Base-by-base conservation (phyloP, 2,329 filamentous ascomycete species). In the Didymella pinodella region DNA sequence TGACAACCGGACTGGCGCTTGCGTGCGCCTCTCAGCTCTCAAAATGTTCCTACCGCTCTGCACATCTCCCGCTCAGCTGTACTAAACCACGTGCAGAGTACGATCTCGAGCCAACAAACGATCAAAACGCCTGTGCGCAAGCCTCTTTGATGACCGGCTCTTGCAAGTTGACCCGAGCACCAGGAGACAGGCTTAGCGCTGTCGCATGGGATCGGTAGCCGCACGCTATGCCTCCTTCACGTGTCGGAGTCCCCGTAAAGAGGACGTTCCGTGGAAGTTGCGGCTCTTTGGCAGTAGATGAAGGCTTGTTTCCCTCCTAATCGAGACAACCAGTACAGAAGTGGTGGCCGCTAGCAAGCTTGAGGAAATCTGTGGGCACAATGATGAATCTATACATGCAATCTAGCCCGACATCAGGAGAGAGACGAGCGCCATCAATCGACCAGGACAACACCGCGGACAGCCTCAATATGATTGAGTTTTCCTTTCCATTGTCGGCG, bases 151-250 rank as follows among this genome's bases (percentile, higher is more conserved):
- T n/a, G 25, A 48, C 48, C 34, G 54, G 48, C 48, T 49, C 41
- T 45, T 40, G 20, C 55, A 53, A 40, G 36, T 44, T 44, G 48
- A 57, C 34, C 22, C 44, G 36, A 53, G 44, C 50, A 49, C 49
- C 38, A 50, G 50, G 32, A 34, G 43, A 2, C 40, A 47, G n/a
- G 38, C 46, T 47, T 59, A 50, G 46, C 34, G 26, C 41, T 18
- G 22, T 59, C 56, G 50, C 26, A 50, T 59, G 34, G 56, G 36
- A 31, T 34, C 28, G 20, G 49, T 46, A 54, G 45, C 56, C 46
- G 56, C 50, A 18, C 50, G 46, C 56, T 54, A 50, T 50, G 10
- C 46, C 29, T 6, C 40, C 36, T 51, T 41, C n/a, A 26, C 11
- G 8, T 12, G 14, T 54, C 56, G 51, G 50, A 54, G 50, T 50